phyloP scores from a whole-genome alignment of 345 rosid species.

The Gossypium stocksii region DNA sequence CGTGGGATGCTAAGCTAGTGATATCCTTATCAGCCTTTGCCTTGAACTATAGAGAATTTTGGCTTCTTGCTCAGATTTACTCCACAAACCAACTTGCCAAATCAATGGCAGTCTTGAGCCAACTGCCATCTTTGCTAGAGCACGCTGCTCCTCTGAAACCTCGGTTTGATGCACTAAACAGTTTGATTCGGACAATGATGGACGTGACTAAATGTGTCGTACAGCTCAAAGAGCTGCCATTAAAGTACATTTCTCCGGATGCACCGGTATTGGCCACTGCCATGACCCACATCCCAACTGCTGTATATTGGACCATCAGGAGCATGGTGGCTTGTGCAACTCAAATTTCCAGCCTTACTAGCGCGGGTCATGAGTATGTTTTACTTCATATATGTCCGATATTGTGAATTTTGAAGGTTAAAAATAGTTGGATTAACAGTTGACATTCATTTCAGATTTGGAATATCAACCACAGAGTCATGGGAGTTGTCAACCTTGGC shows the following conservation, averaged over 20 bases:
- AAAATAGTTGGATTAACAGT: constrained; percentile 2
- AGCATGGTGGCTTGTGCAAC: constrained; percentile 60
- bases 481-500: constrained; percentile 83
- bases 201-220: constrained; percentile 54
- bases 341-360: constrained; percentile 57
- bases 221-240: constrained; percentile 57
- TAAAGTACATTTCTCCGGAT: constrained; percentile 44
- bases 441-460: constrained; percentile 29
- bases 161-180: constrained; percentile 47
- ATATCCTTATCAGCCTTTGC: constrained; percentile 65
- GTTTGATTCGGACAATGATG: constrained; percentile 49
- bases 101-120: constrained; percentile 63
- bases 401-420: background rate
- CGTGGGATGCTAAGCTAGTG: constrained; percentile 77
- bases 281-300: constrained; percentile 49
- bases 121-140: constrained; percentile 46
- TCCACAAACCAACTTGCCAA: constrained; percentile 59
- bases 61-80: constrained; percentile 70
- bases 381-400: background rate
- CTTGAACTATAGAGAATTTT: constrained; percentile 67
- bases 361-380: constrained; percentile 59
- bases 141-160: constrained; percentile 42
- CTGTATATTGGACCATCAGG: constrained; percentile 66
- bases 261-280: constrained; percentile 37
- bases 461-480: constrained; percentile 53